Evolutionary conservation across 2,329 filamentous ascomycete genomes (phyloP), one percentile per base, ranked within the genome.

Genomic region (Verruconis gallopava): DNA sequence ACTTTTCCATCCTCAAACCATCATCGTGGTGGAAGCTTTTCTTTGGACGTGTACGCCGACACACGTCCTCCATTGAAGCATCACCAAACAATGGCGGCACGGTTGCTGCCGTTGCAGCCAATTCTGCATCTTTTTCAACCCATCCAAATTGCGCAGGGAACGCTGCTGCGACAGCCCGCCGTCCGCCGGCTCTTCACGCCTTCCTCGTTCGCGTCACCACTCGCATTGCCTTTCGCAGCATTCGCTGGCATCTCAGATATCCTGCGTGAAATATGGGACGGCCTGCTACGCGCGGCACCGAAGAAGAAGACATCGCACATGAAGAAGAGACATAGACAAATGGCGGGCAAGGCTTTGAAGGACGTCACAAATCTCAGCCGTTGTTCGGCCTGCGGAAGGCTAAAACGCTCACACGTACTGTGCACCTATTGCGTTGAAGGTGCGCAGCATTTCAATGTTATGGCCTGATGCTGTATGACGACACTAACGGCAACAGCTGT

Each of bases 241-340:
- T 53, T 62, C 44, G 53, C 58, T 3, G 50, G 53, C 6, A 46
- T 60, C 18, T 57, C 60, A 1, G 58, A 73, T 4, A 57, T 86
- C n/a, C 64, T 94, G 17, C 78, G 75, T 43, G 83, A 82, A 48
- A 78, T 98, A 54, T 96, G 89, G 89, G 89, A 95, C 51, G 86
- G 84, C 4, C 75, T 98, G 36, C 71, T 98, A 51, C 79, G 79
- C 50, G 91, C 91, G 1, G 91, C 96, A 13, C 91, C 91, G 4
- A 98, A 98, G 73, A 96, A 94, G 69, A 98, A 96, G 75, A 93
- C 86, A 22, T 95, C 89, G 33, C 85, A 98, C 62, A 85, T 85
- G 69, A 94, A 91, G 69, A 94, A 86, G 72, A 75, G 91, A 52
- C 80, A 86, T 57, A 77, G 93, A 54, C 86, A 93, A 58, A 82